Evolutionary conservation across 495 filamentous ascomycete genomes (phyloP), one percentile per base, ranked within the genome.

Genomic region (Hyphodiscus hymeniophilus): DNA sequence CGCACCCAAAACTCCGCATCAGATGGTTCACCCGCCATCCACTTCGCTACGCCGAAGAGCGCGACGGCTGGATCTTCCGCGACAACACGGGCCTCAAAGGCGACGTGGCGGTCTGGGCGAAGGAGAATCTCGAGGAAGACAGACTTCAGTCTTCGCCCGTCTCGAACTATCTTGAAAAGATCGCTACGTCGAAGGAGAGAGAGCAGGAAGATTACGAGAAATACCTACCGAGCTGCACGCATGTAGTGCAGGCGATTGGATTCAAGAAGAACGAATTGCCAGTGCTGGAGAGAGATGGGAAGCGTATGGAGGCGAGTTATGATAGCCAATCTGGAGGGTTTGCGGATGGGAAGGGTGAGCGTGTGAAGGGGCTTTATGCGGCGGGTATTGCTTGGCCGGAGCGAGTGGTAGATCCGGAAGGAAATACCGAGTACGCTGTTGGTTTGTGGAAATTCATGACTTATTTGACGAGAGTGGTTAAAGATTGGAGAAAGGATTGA

Each of bases 51-150:
- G 78, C 78, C 13, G 73, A 77, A 55, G 76, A 69, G 58, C 77
- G 65, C 63, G 75, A 77, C 39, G 76, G 73, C 43, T 82, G 77
- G 77, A 76, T 80, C 42, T 60, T 78, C 43, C 73, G 73, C 40
- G 78, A 82, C 49, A 82, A 81, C 61, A 81, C 78, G 3, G 78
- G 78, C 2, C 62, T 82, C 13, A 81, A 82, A 57, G 78, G 78
- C n/a, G 60, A 63, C 2, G 77, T 73, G 0, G 77, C 76, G 0
- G 64, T 72, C n/a, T 82, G 76, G 61, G 79, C 77, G 2, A 68
- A 66, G 36, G 62, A 70, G 12, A 67, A 79, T 38, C 63, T 82
- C 1, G 78, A 81, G 51, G 74, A 73, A 33, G 68, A 66, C 1
- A 47, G 50, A 3, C 63, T 81, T 4, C 40, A 63, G 15, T 59